These are phyloP conservation scores for Mucor saturninus DNA, from an alignment of 371 early-diverging fungal species.

Conservation along the genomic window DNA sequence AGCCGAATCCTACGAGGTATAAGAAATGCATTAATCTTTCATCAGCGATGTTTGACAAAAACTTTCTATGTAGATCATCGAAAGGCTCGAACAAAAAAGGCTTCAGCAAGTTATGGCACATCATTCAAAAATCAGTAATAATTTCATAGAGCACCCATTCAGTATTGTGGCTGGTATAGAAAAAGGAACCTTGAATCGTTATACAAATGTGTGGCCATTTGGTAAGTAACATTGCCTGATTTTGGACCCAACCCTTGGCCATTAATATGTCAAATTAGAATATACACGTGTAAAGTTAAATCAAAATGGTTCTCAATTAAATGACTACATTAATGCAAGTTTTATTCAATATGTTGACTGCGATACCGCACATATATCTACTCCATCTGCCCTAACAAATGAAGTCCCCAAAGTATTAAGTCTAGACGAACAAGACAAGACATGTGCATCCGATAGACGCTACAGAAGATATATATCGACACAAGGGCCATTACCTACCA, in stretches of 20 bases:
- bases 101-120: constrained; percentile 55
- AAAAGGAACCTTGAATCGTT: constrained; percentile 65
- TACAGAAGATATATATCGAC: constrained; percentile 77
- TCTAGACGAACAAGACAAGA: constrained; percentile 5
- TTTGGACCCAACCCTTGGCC: neutral
- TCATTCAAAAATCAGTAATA: constrained; percentile 31
- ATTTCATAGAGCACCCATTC: constrained; percentile 32
- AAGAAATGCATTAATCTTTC: neutral
- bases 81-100: constrained; percentile 55
- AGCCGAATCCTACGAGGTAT: constrained; percentile 35
- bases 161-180: constrained; percentile 61
- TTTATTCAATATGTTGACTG: constrained; percentile 36
- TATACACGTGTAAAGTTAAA: constrained; percentile 56
- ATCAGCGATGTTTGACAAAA: neutral
- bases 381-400: neutral
- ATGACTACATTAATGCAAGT: constrained; percentile 87
- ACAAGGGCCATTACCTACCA: constrained; percentile 81
- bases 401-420: neutral
- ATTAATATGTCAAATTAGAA: constrained; percentile 29
- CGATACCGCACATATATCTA: neutral
- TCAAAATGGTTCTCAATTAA: constrained; percentile 8
- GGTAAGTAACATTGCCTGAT: constrained; percentile 32
- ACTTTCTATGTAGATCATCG: constrained; percentile 35
- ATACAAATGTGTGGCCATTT: constrained; percentile 75
- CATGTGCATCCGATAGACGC: constrained; percentile 1